Evolutionary conservation across 2,329 filamentous ascomycete genomes (phyloP).

Genomic region (Simplicillium sp.): DNA sequence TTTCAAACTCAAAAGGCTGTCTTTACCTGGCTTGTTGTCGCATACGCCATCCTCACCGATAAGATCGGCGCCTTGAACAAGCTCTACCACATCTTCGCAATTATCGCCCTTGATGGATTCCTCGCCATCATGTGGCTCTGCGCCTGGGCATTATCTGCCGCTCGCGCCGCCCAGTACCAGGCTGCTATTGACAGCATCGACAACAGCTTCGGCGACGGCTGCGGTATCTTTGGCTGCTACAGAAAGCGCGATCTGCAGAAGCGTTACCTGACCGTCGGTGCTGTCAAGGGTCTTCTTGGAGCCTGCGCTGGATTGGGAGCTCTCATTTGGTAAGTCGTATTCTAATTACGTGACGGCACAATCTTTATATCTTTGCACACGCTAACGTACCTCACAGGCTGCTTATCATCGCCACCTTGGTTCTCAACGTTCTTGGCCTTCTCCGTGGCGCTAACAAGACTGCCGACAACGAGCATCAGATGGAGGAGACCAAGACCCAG

Average conservation of each 20-base stretch:
- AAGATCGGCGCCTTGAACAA: slow-evolving; percentile 21
- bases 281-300: slow-evolving; percentile 14
- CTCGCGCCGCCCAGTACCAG: not conserved
- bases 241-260: slow-evolving; percentile 2
- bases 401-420: slow-evolving; percentile 26
- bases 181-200: not conserved
- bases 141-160: slow-evolving; percentile 14
- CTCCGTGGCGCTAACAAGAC: slow-evolving; percentile 13
- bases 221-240: not conserved
- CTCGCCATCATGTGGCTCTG: slow-evolving; percentile 38
- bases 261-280: slow-evolving; percentile 1
- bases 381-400: slow-evolving; percentile 12
- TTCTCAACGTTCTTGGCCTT: slow-evolving; percentile 24
- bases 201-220: not conserved
- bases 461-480: slow-evolving; percentile 16
- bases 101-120: slow-evolving; percentile 31
- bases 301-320: slow-evolving; percentile 34
- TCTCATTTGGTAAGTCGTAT: slow-evolving; percentile 32
- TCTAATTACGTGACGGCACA: too few relatives aligned
- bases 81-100: slow-evolving; percentile 33
- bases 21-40: slow-evolving; percentile 34
- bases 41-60: slow-evolving; percentile 31
- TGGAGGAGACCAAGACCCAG: slow-evolving; percentile 16
- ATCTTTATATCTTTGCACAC: slow-evolving; percentile 10
- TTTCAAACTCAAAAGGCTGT: slow-evolving; percentile 20